These are phyloP conservation scores for Apiospora malaysiana DNA, from an alignment of 2,329 filamentous ascomycete species.

Conservation along the genomic window DNA sequence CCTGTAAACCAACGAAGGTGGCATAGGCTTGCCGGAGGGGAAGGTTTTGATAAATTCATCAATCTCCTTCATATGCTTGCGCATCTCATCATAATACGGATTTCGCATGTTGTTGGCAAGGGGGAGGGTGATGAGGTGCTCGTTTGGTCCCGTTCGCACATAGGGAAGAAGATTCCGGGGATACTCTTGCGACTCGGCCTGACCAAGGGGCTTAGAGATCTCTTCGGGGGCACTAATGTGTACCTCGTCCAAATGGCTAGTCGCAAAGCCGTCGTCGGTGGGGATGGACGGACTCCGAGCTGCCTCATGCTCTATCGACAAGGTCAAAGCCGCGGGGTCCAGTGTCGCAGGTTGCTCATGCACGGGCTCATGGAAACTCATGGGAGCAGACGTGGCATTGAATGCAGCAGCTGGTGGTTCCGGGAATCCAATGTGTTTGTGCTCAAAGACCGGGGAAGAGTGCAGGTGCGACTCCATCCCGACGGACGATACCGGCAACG, in stretches of 20 bases:
- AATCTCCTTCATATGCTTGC: slow-evolving; percentile 50
- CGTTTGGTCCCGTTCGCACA: slow-evolving; percentile 41
- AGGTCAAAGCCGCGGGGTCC: slow-evolving; percentile 37
- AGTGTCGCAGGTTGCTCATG: slow-evolving; percentile 37
- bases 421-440: slow-evolving; percentile 10
- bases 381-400: slow-evolving; percentile 22
- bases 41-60: slow-evolving; percentile 52
- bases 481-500: slow-evolving; percentile 26
- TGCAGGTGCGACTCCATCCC: slow-evolving; percentile 25
- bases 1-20: slow-evolving; percentile 46
- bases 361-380: slow-evolving; percentile 28
- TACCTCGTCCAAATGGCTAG: slow-evolving; percentile 23
- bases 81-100: slow-evolving; percentile 57
- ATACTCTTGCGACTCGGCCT: slow-evolving; percentile 27
- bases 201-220: background rate
- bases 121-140: slow-evolving; percentile 62
- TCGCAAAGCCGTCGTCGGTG: slow-evolving; percentile 32
- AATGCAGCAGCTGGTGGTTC: background rate
- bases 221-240: slow-evolving; percentile 18
- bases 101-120: slow-evolving; percentile 59
- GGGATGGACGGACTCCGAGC: slow-evolving; percentile 36
- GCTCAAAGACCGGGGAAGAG: slow-evolving; percentile 24
- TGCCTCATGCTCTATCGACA: slow-evolving; percentile 39
- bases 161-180: slow-evolving; percentile 34
- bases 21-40: slow-evolving; percentile 45